Conservation (phyloP, 495 filamentous ascomycete genomes). For the Penicillium paradoxum region DNA sequence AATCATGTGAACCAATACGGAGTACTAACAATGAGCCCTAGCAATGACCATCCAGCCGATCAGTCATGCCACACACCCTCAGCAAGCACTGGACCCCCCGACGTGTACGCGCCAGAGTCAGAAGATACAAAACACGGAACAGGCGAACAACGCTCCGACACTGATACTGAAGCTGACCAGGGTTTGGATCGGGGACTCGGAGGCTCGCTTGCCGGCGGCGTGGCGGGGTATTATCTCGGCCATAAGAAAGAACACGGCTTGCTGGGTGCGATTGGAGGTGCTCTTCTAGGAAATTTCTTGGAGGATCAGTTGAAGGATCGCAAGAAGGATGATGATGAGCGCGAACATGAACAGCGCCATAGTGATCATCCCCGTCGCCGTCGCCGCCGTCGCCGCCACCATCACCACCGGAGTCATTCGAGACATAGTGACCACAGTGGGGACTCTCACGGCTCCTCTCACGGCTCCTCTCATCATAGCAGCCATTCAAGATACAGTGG, state of each 20-base stretch:
- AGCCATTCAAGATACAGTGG: constrained; percentile 20
- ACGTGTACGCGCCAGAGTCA: constrained; percentile 21
- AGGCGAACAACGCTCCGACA: constrained; percentile 8
- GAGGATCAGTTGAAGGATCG: constrained; percentile 38
- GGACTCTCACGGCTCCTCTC: constrained; percentile 10
- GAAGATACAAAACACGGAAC: constrained; percentile 1
- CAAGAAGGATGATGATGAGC: constrained; percentile 12
- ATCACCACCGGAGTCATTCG: constrained; percentile 26
- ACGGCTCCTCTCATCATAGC: constrained; percentile 12
- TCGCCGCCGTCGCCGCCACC: constrained; percentile 14
- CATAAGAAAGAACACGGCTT: constrained; percentile 46
- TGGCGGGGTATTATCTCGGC: constrained; percentile 43
- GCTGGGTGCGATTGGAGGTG: constrained; percentile 46
- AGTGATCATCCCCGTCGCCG: constrained; percentile 16
- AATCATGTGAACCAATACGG: neutral
- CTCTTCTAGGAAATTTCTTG: constrained; percentile 43
- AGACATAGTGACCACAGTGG: constrained; percentile 18
- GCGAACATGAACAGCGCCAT: constrained; percentile 11
- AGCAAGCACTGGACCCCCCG: constrained; percentile 11
- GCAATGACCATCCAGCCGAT: constrained; percentile 16
- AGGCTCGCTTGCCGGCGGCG: constrained; percentile 41
- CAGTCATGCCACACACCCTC: constrained; percentile 21
- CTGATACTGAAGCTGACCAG: constrained; percentile 17
- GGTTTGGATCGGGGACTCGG: constrained; percentile 41
- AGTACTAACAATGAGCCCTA: neutral